phyloP scores from a whole-genome alignment of 495 filamentous ascomycete species.

The Penicillium riverlandense region DNA sequence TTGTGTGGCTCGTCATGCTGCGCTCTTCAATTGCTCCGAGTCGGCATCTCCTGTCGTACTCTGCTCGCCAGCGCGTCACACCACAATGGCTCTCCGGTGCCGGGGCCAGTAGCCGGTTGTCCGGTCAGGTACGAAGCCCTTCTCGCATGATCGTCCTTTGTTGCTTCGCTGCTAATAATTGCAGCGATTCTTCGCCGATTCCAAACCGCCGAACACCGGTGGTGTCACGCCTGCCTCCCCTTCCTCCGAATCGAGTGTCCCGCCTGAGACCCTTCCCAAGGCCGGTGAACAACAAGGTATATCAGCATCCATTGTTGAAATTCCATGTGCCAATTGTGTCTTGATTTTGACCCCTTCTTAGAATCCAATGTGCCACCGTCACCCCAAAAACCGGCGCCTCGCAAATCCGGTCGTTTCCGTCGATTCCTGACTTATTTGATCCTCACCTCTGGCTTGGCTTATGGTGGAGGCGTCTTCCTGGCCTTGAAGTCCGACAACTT shows the following conservation, averaged over 20 bases:
- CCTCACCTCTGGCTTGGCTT: slow-evolving; percentile 65
- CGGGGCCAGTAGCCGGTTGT: slow-evolving; percentile 35
- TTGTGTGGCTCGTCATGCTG: slow-evolving; percentile 45
- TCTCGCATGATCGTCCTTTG: slow-evolving; percentile 2
- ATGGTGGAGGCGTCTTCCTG: slow-evolving; percentile 83
- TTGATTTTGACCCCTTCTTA: neutral
- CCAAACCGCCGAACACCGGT: slow-evolving; percentile 25
- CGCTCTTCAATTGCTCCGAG: slow-evolving; percentile 40
- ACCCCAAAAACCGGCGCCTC: slow-evolving; percentile 42
- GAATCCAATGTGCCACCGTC: slow-evolving; percentile 18
- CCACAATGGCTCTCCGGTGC: slow-evolving; percentile 41
- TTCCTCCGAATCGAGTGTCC: slow-evolving; percentile 47
- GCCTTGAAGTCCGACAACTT: slow-evolving; percentile 93
- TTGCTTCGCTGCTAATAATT: slow-evolving; percentile 1
- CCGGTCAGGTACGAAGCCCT: slow-evolving; percentile 33
- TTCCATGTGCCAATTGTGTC: neutral
- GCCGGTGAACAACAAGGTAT: slow-evolving; percentile 42
- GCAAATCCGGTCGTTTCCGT: slow-evolving; percentile 70
- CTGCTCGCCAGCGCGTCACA: slow-evolving; percentile 35
- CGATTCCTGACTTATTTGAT: slow-evolving; percentile 66
- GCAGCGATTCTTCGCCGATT: slow-evolving; percentile 38
- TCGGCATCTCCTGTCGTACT: slow-evolving; percentile 36
- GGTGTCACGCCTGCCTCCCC: slow-evolving; percentile 35
- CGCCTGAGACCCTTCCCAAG: slow-evolving; percentile 54
- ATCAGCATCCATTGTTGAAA: slow-evolving; percentile 17